Percentiles rank a stretch among this genome's conserved stretches.
Conservation (phyloP, 169 alveolate genomes). For the Plasmodium vivax region DNA sequence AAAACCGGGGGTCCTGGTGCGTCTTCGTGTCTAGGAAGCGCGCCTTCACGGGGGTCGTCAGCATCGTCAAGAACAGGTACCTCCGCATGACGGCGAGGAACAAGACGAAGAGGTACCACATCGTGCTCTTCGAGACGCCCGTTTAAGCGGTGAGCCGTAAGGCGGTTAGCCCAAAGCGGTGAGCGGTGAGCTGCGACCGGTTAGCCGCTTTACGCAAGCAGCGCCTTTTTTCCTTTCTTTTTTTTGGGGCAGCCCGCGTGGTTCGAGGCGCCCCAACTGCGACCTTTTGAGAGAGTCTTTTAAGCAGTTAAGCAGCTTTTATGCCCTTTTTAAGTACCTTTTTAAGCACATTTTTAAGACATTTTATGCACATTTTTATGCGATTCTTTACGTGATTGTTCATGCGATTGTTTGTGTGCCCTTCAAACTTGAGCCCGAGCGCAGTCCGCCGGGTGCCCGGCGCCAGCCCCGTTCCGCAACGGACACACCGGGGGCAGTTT, state of each 20-base stretch:
- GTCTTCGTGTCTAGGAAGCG: conserved; percentile 42
- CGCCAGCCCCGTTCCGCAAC: background rate
- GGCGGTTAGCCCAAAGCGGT: too few relatives aligned
- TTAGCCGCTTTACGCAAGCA: too few relatives aligned
- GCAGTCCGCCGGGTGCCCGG: background rate
- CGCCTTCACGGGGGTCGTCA: conserved; percentile 27
- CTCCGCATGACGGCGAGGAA: conserved; percentile 62
- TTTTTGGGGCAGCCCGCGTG: too few relatives aligned
- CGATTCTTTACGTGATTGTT: too few relatives aligned
- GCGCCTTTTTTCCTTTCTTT: too few relatives aligned
- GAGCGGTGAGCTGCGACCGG: too few relatives aligned
- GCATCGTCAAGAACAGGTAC: conserved; percentile 48
- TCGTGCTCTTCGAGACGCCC: conserved; percentile 61
- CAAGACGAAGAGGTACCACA: conserved; percentile 33
- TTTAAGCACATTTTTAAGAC: too few relatives aligned
- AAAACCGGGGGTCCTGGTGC: conserved; percentile 60
- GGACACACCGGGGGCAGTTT: background rate
- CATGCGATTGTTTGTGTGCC: too few relatives aligned
- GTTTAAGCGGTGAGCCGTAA: background rate
- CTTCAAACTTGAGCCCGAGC: background rate
- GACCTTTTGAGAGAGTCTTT: too few relatives aligned
- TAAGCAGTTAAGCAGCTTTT: too few relatives aligned
- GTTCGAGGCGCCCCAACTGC: too few relatives aligned
- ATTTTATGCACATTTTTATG: too few relatives aligned
- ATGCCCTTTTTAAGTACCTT: background rate